A percentile compares a stretch with the other conserved stretches of the same genome.
Evolutionary conservation across 352 stramenopile genomes (phyloP).

Genomic region (Phytophthora kernoviae): DNA sequence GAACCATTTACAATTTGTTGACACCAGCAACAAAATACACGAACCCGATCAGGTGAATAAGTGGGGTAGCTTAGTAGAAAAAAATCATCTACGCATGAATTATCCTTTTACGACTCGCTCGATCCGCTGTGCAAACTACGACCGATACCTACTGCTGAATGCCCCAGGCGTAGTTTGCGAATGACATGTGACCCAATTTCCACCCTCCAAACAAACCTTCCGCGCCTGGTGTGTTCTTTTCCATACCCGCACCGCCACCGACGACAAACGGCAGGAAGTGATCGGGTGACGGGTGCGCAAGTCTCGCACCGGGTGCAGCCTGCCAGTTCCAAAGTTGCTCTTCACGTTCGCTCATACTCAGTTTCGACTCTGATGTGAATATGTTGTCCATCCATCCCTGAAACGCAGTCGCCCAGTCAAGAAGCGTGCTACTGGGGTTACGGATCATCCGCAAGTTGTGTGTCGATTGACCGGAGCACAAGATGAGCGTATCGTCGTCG

Average conservation of each 20-base stretch:
- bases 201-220: slow-evolving; percentile 34
- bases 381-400: slow-evolving; percentile 39
- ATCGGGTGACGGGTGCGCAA: slow-evolving; percentile 44
- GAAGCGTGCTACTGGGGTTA: slow-evolving; percentile 11
- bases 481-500: slow-evolving; percentile 65
- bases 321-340: slow-evolving; percentile 33
- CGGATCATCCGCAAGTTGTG: slow-evolving; percentile 31
- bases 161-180: slow-evolving; percentile 38
- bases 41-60: too few relatives aligned
- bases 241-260: slow-evolving; percentile 40
- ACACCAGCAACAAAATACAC: too few relatives aligned
- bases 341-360: slow-evolving; percentile 22
- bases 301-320: slow-evolving; percentile 26
- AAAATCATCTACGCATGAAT: too few relatives aligned
- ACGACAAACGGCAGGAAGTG: slow-evolving; percentile 54
- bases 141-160: slow-evolving; percentile 7
- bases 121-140: too few relatives aligned
- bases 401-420: slow-evolving; percentile 27
- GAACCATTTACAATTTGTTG: too few relatives aligned
- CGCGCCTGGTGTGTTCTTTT: slow-evolving; percentile 24
- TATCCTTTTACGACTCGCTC: too few relatives aligned
- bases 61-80: too few relatives aligned
- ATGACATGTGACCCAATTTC: slow-evolving; percentile 33
- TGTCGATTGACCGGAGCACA: slow-evolving; percentile 59
- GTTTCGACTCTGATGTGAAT: slow-evolving; percentile 19